Percentiles rank a stretch among this genome's conserved stretches.
Evolutionary conservation across 2,329 filamentous ascomycete genomes (phyloP).

Genomic region (Pseudomassariella vexata): DNA sequence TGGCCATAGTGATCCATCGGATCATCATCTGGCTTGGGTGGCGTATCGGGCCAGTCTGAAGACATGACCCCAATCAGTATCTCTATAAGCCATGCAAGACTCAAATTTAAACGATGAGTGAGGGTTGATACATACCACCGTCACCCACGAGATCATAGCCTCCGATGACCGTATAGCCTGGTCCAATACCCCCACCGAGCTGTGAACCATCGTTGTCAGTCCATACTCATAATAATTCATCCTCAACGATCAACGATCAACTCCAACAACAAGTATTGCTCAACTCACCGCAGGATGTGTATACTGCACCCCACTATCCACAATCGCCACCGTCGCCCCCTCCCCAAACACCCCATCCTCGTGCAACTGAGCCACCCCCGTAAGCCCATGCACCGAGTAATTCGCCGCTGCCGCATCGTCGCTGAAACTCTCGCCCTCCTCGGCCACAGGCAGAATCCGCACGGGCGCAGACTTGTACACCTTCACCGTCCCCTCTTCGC

Average conservation of each 20-base stretch:
- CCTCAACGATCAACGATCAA: no score
- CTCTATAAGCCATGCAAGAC: no score
- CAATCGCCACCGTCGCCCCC: conserved; percentile 16
- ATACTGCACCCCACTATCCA: conserved; percentile 18
- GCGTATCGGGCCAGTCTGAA: conserved; percentile 13
- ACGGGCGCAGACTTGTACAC: conserved; percentile 15
- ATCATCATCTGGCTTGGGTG: conserved; percentile 14
- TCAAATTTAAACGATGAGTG: no score
- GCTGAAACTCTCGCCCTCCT: conserved; percentile 13
- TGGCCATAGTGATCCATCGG: conserved; percentile 14
- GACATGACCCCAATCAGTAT: neutral
- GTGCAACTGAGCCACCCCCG: conserved; percentile 16
- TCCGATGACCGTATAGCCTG: conserved; percentile 15
- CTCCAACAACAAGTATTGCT: no score
- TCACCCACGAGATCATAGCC: conserved; percentile 18
- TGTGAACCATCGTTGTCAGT: neutral
- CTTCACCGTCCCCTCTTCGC: conserved; percentile 11
- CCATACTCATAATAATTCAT: no score
- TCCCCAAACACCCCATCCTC: conserved; percentile 15
- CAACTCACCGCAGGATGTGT: conserved; percentile 16
- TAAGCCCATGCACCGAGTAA: conserved; percentile 16
- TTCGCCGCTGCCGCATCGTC: conserved; percentile 14
- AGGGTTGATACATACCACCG: no score
- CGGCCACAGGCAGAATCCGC: conserved; percentile 8
- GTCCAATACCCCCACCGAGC: conserved; percentile 18